Evolutionary conservation across 371 early-diverging fungal genomes (phyloP), one percentile per base, ranked within the genome.

Genomic region (Mortierella sp.): DNA sequence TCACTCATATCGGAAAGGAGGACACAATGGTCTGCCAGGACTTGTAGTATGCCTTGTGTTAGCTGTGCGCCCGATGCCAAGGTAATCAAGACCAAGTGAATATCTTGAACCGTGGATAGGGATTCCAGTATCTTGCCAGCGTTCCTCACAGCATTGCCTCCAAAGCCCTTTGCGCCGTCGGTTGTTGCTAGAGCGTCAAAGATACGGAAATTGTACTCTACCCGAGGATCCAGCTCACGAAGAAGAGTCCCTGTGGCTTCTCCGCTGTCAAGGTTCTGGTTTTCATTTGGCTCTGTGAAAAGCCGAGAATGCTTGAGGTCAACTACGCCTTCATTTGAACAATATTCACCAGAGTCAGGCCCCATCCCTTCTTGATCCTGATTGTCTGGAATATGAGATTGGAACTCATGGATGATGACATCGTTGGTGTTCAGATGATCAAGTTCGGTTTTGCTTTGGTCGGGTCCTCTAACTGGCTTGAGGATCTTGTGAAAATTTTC

Each of bases 151-250:
- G n/a, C n/a, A n/a, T n/a, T 70, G 64, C 3, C 57, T 43, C 45
- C n/a, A n/a, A n/a, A n/a, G n/a, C 26, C 16, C 7, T 63, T 45
- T 15, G 64, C 63, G 23, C 64, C 64, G 7, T 64, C 52, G n/a
- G n/a, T n/a, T 7, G 60, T 45, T 45, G 59, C 64, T 14, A 59
- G 63, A 18, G 69, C 62, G 51, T 69, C 69, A 18, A 62, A 62
- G 25, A 69, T 16, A 4, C 51, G 56, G 44, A 69, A 56, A 7
- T 14, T 57, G 45, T 23, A 19, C 25, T 47, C 30, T 4, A 46
- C 21, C n/a, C 14, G 53, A n/a, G 6, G 4, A 37, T 16, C 43
- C 3, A 1, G 5, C 4, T 60, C 48, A 19, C 15, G 47, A 11
- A 53, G n/a, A n/a, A n/a, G n/a, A n/a, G n/a, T n/a, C n/a, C n/a